phyloP scores from a whole-genome alignment of 2,329 filamentous ascomycete species.

The Alternaria sp. region DNA sequence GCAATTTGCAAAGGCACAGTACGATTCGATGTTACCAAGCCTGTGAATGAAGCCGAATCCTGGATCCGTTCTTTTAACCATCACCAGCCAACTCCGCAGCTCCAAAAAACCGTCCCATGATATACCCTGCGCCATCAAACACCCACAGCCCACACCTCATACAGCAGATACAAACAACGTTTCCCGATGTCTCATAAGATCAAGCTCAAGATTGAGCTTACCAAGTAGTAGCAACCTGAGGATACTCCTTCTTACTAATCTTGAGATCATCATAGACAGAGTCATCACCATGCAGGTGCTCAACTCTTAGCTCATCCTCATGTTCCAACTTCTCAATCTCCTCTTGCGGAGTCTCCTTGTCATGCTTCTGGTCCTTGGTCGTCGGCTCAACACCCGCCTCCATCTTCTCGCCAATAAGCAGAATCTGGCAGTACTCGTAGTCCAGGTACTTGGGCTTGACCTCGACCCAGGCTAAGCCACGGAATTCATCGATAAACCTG shows the following conservation, averaged over 20 bases:
- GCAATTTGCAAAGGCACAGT: too few species aligned
- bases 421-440: slow-evolving; percentile 77
- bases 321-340: slow-evolving; percentile 79
- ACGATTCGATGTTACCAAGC: too few species aligned
- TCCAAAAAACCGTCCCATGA: neutral
- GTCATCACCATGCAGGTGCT: slow-evolving; percentile 66
- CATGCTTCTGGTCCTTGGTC: slow-evolving; percentile 64
- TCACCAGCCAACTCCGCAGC: neutral
- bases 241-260: slow-evolving; percentile 69
- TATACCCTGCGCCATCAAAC: neutral
- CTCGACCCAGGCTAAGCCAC: slow-evolving; percentile 76
- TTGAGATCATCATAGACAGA: slow-evolving; percentile 69
- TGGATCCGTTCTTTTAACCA: neutral
- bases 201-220: slow-evolving; percentile 11
- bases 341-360: slow-evolving; percentile 71
- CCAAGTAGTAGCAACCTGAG: slow-evolving; percentile 47
- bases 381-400: slow-evolving; percentile 67
- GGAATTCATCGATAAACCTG: slow-evolving; percentile 76
- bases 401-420: slow-evolving; percentile 77
- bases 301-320: slow-evolving; percentile 75
- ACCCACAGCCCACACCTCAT: neutral
- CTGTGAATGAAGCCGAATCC: fast-evolving
- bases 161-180: neutral
- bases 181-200: fast-evolving
- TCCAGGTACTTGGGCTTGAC: slow-evolving; percentile 77